Base-by-base conservation (phyloP, 2,329 filamentous ascomycete genomes). In the Seiridium unicorne region DNA sequence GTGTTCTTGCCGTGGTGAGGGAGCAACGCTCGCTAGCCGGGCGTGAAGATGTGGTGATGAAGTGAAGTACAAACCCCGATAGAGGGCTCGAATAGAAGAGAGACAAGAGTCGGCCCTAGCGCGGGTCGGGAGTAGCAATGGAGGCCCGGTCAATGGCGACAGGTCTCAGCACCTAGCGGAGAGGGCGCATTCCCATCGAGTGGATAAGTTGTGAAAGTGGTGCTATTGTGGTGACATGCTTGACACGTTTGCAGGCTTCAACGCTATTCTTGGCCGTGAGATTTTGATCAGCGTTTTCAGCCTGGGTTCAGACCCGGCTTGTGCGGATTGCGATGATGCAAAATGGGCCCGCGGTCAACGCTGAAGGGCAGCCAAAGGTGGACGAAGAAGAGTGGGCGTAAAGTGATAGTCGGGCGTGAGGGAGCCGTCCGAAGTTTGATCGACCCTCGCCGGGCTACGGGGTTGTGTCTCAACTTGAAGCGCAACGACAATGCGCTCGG, bases 1-100 rank as follows among this genome's bases (percentile, higher is more conserved):
- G 70, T 73, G 74, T 70, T 67, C 64, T 67, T 60, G 64, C 66
- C 60, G 54, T 58, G 60, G 47, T 60, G 55, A 65, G 62, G 63
- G 61, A 68, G 63, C 59, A 63, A 59, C 55, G 60, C 49, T 44
- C 44, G 60, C 58, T 51, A 46, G 56, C 49, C 9, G 32, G 44
- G 34, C 5, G 31, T 32, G 11, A 46, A 47, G 49, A 53, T 59
- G 60, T 57, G 47, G 57, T 26, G 57, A 48, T 49, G 40, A 57
- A 62, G 61, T 60, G 61, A 47, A 60, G 58, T 26, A 26, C 60
- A 51, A 44, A 26, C 18, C 18, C 18, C 18, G 18, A 26, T 26
- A 26, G 18, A 26, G 18, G 18, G 18, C 18, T 26, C 34, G 42
- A 59, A 44, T 44, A 44, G n/a, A 44, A 31, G 38, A 11, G n/a